Conservation (phyloP, 202 grass and related monocot genomes). For the Elaeis oleifera region DNA sequence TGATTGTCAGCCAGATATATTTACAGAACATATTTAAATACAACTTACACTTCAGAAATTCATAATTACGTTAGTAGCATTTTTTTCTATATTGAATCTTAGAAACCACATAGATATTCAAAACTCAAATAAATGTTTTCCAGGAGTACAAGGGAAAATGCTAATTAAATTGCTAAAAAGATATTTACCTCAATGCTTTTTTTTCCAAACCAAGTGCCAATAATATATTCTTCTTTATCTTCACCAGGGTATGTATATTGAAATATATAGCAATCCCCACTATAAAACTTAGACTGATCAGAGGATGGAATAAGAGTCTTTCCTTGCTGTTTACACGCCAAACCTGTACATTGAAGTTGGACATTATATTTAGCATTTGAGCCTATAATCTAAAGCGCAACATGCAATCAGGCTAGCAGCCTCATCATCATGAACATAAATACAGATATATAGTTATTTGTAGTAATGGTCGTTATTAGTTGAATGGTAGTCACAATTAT, state of each 20-base stretch:
- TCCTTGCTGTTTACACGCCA: slow-evolving; percentile 79
- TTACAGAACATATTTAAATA: too few species aligned
- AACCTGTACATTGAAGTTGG: slow-evolving; percentile 34
- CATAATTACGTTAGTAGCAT: too few species aligned
- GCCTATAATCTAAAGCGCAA: background rate
- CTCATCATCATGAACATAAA: background rate
- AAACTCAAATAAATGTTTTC: too few species aligned
- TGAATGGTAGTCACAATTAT: too few species aligned
- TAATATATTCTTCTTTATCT: slow-evolving; percentile 64
- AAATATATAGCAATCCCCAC: slow-evolving; percentile 92
- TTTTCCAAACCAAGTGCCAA: slow-evolving; percentile 93
- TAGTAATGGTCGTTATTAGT: too few species aligned
- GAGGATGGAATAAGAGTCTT: slow-evolving; percentile 62
- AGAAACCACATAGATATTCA: too few species aligned
- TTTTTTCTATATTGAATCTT: too few species aligned
- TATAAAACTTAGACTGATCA: slow-evolving; percentile 92
- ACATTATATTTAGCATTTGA: slow-evolving; percentile 3
- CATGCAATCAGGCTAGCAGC: background rate
- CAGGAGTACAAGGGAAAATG: background rate
- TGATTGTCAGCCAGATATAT: too few species aligned
- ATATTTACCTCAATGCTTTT: slow-evolving; percentile 69
- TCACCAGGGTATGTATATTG: slow-evolving; percentile 90
- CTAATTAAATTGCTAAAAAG: slow-evolving; percentile 13
- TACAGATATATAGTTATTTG: too few species aligned
- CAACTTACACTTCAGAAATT: too few species aligned